Evolutionary conservation across 2,329 filamentous ascomycete species (phyloP).

Genomic region (Fonsecaea nubica): DNA sequence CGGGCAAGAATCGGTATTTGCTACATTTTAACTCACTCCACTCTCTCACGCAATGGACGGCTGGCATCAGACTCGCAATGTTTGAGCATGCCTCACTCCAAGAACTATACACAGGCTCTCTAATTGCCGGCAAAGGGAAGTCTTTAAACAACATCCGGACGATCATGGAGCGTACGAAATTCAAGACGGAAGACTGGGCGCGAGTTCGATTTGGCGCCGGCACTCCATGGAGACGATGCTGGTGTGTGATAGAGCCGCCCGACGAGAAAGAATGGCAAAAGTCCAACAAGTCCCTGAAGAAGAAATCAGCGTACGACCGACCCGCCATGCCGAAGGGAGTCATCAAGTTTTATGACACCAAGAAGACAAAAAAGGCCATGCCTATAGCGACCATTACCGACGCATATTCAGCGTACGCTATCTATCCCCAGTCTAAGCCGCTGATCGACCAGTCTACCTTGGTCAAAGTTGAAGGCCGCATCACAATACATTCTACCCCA

Average conservation of each 20-base stretch:
- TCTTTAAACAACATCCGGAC: slow-evolving; percentile 84
- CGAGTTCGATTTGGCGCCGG: slow-evolving; percentile 94
- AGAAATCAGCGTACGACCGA: slow-evolving; percentile 83
- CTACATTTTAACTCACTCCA: slow-evolving; percentile 96
- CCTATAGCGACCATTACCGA: slow-evolving; percentile 93
- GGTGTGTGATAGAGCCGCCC: slow-evolving; percentile 91
- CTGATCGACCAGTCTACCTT: slow-evolving; percentile 93
- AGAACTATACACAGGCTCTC: slow-evolving; percentile 93
- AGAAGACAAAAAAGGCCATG: slow-evolving; percentile 86
- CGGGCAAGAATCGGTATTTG: slow-evolving; percentile 91
- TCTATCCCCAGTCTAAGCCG: slow-evolving; percentile 93
- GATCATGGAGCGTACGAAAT: slow-evolving; percentile 81
- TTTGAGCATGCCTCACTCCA: slow-evolving; percentile 92
- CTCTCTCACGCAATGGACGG: slow-evolving; percentile 93
- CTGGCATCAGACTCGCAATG: slow-evolving; percentile 90
- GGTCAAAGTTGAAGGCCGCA: slow-evolving; percentile 89
- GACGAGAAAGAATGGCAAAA: slow-evolving; percentile 92
- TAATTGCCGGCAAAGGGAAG: slow-evolving; percentile 95
- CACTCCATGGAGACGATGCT: slow-evolving; percentile 94
- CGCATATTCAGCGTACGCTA: slow-evolving; percentile 89
- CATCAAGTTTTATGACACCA: slow-evolving; percentile 94
- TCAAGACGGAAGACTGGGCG: slow-evolving; percentile 89
- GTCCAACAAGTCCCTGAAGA: slow-evolving; percentile 79
- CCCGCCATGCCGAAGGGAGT: slow-evolving; percentile 77
- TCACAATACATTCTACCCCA: slow-evolving; percentile 82